These are phyloP conservation scores for Juncus inflexus DNA, from an alignment of 176 grass and related monocot species.

Conservation along the genomic window DNA sequence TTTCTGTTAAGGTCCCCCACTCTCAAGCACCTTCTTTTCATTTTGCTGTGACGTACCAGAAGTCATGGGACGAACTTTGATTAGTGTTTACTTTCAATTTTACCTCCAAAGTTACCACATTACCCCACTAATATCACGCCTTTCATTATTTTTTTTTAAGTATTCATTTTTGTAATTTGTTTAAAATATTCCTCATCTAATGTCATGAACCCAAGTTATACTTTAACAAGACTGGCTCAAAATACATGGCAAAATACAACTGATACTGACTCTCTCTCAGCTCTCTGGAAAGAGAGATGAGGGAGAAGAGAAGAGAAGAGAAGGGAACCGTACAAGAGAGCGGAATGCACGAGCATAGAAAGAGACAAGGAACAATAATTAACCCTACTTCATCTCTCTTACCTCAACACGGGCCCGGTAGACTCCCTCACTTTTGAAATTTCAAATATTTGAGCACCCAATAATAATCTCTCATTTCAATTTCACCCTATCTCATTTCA, in stretches of 20 bases:
- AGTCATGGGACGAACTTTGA: constrained; percentile 2
- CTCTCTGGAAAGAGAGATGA: too few relatives aligned
- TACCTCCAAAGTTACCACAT: constrained; percentile 16
- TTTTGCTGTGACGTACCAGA: background rate
- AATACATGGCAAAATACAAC: too few relatives aligned
- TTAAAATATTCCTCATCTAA: too few relatives aligned
- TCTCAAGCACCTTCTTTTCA: constrained; percentile 6
- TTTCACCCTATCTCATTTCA: background rate
- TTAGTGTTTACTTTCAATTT: background rate
- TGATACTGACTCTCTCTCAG: too few relatives aligned
- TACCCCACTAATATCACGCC: background rate
- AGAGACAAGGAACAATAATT: constrained; percentile 4
- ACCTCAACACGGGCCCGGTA: background rate
- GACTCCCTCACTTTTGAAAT: constrained; percentile 14
- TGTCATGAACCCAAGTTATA: too few relatives aligned
- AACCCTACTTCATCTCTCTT: background rate
- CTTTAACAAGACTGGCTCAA: too few relatives aligned
- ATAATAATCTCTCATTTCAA: too few relatives aligned
- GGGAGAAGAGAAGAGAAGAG: too few relatives aligned
- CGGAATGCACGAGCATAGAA: background rate
- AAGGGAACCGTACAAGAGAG: too few relatives aligned
- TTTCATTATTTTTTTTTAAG: too few relatives aligned
- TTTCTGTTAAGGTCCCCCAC: too few relatives aligned
- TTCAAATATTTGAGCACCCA: constrained; percentile 16
- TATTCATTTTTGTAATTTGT: too few relatives aligned